Evolutionary conservation across 768 basidiomycete species (phyloP).

Genomic region (Mycena albidolilacea): DNA sequence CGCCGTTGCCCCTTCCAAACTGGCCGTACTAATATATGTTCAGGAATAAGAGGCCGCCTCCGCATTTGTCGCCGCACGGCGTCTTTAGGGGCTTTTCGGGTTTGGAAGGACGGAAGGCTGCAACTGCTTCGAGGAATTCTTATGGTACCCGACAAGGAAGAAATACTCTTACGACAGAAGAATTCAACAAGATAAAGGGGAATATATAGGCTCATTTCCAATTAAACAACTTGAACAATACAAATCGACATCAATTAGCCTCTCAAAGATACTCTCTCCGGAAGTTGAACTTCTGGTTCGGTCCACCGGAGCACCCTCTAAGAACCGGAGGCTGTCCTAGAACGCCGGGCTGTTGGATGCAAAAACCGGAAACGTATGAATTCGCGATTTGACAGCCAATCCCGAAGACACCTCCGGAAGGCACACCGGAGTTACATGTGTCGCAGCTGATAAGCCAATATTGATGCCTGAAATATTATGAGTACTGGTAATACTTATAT

Average conservation of each 20-base stretch:
- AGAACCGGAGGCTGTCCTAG: conserved; percentile 11
- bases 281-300: conserved; percentile 16
- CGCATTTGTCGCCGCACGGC: too few species aligned
- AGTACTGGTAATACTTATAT: conserved; percentile 9
- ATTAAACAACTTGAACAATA: conserved; percentile 10
- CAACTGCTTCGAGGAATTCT: too few species aligned
- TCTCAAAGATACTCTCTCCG: conserved; percentile 9
- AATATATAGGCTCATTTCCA: not conserved
- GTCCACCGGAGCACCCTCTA: conserved; percentile 6
- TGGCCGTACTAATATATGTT: too few species aligned
- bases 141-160: not conserved
- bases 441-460: conserved; percentile 32
- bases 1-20: too few species aligned
- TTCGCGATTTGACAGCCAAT: conserved; percentile 10
- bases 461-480: conserved; percentile 29
- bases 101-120: too few species aligned
- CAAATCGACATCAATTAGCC: conserved; percentile 1
- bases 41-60: too few species aligned
- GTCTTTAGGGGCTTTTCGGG: too few species aligned
- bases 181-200: not conserved
- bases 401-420: conserved; percentile 12
- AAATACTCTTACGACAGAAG: not conserved
- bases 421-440: conserved; percentile 11
- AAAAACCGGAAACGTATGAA: conserved; percentile 5
- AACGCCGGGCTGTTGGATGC: conserved; percentile 12